Conservation (phyloP, 2,329 filamentous ascomycete genomes). For the Leptosphaerulina australis region DNA sequence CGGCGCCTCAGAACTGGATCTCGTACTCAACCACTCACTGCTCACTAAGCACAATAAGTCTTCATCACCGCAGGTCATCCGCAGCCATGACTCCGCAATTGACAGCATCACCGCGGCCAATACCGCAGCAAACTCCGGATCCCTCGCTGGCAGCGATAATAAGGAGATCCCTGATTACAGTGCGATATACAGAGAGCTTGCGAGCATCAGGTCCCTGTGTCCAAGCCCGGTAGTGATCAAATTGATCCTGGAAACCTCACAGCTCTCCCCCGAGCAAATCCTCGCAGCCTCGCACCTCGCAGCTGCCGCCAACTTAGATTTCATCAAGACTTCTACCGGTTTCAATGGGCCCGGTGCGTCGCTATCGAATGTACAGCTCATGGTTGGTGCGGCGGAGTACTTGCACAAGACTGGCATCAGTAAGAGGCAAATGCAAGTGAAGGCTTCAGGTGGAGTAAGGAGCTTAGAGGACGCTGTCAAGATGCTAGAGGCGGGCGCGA, state of each 20-base stretch:
- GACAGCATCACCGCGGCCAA: conserved; percentile 45
- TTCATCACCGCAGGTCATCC: conserved; percentile 11
- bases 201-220: conserved; percentile 58
- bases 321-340: conserved; percentile 66
- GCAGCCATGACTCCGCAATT: conserved; percentile 36
- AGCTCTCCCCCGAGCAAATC: conserved; percentile 57
- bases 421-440: conserved; percentile 56
- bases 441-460: conserved; percentile 64
- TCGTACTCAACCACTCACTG: conserved; percentile 62
- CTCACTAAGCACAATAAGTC: conserved; percentile 46
- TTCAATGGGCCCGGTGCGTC: conserved; percentile 62
- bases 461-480: conserved; percentile 56
- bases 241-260: conserved; percentile 65
- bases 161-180: conserved; percentile 50
- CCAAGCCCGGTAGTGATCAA: conserved; percentile 55
- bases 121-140: conserved; percentile 34
- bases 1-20: conserved; percentile 63
- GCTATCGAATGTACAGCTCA: conserved; percentile 59
- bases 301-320: conserved; percentile 61
- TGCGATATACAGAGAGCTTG: conserved; percentile 60
- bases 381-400: conserved; percentile 57
- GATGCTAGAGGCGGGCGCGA: conserved; percentile 64
- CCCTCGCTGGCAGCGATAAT: conserved; percentile 22
- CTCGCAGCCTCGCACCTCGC: conserved; percentile 61
- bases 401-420: conserved; percentile 44